These are phyloP conservation scores for Secale cereale DNA, from an alignment of 176 grass and related monocot genomes.

Conservation along the genomic window DNA sequence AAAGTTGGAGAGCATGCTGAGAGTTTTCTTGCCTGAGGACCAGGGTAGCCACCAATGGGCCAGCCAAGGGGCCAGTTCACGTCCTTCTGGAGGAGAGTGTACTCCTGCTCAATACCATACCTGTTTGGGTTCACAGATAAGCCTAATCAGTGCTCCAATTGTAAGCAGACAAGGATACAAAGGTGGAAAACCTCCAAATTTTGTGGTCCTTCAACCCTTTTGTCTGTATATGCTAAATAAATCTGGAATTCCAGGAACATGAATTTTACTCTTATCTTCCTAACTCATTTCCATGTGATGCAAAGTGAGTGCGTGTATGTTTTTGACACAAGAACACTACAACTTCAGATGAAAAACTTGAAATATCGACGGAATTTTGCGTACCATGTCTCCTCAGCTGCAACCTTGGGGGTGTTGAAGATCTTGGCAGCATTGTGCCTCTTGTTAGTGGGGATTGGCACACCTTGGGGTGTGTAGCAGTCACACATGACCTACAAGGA, in stretches of 20 bases:
- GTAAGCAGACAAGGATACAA: slow-evolving; percentile 8
- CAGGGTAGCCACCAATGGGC: slow-evolving; percentile 90
- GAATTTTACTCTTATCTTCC: not conserved
- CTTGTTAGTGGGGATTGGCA: slow-evolving; percentile 83
- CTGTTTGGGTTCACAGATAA: slow-evolving; percentile 49
- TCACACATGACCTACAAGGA: slow-evolving; percentile 83
- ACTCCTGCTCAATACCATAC: slow-evolving; percentile 98
- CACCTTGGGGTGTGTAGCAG: slow-evolving; percentile 90
- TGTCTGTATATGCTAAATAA: not conserved
- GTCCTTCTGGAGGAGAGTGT: slow-evolving; percentile 94
- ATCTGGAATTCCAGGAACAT: not conserved
- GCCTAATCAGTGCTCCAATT: not conserved
- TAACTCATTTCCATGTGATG: not conserved
- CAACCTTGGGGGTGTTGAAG: slow-evolving; percentile 67
- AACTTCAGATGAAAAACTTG: not conserved
- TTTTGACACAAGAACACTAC: not conserved
- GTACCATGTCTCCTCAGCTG: slow-evolving; percentile 75
- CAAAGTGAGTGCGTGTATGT: not conserved
- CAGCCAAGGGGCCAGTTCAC: slow-evolving; percentile 91
- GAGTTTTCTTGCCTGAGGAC: slow-evolving; percentile 65
- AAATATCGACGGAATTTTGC: not conserved
- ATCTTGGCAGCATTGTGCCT: slow-evolving; percentile 76
- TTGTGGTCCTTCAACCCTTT: slow-evolving; percentile 9
- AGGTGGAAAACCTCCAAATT: not conserved
- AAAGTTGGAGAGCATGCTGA: not conserved